phyloP scores from a whole-genome alignment of 495 filamentous ascomycete species.

The Patellaria atrata region DNA sequence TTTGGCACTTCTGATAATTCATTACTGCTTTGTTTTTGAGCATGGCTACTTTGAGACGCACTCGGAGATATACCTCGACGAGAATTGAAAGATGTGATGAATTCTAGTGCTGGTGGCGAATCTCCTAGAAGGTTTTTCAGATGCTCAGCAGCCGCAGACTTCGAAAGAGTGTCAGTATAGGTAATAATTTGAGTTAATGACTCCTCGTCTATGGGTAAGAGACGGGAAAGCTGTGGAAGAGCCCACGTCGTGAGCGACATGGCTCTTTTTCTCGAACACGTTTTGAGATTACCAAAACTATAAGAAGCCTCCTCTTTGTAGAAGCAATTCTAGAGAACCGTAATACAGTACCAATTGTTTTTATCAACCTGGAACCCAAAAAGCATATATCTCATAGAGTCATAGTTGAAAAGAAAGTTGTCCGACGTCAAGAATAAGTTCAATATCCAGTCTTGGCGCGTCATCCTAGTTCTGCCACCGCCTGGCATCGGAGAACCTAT shows the following conservation, averaged over 20 bases:
- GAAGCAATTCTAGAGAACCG: no score
- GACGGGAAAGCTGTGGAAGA: slow-evolving; percentile 51
- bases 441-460: no score
- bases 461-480: no score
- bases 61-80: slow-evolving; percentile 43
- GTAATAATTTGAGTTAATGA: slow-evolving; percentile 69
- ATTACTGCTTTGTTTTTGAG: slow-evolving; percentile 21
- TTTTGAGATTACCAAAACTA: not conserved
- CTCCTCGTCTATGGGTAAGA: slow-evolving; percentile 73
- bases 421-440: no score
- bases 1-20: slow-evolving; percentile 21
- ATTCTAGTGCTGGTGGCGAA: slow-evolving; percentile 70
- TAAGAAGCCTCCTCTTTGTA: no score
- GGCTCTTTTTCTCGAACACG: not conserved
- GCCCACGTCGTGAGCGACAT: slow-evolving; percentile 33
- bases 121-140: slow-evolving; percentile 82
- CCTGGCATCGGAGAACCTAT: no score
- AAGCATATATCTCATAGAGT: no score
- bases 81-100: slow-evolving; percentile 82
- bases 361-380: no score
- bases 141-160: slow-evolving; percentile 61
- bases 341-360: no score
- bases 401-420: no score
- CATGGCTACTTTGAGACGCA: slow-evolving; percentile 10
- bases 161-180: slow-evolving; percentile 59